Evolutionary conservation across 345 rosid genomes (phyloP), one percentile per base, ranked within the genome.

Genomic region (Barbarea vulgaris): DNA sequence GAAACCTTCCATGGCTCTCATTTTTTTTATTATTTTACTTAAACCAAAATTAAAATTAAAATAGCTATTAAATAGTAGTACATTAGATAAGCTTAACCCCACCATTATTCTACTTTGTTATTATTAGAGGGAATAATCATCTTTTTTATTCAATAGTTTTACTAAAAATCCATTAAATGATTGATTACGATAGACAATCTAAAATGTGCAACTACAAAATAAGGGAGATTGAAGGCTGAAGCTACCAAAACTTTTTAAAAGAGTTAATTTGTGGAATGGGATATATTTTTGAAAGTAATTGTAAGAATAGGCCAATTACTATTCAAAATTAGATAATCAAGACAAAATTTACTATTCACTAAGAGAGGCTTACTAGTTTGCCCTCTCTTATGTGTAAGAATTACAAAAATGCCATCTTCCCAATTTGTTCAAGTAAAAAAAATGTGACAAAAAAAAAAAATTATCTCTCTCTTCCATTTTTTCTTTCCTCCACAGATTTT

Each of bases 1-100:
- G 86, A 81, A 85, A 76, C 72, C 72, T 87, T 89, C 85, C 86
- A 80, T 84, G 87, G 70, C 87, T 75, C 74, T 85, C 84, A 21
- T 52, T 47, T 61, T 61, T 61, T 27, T 13, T 8, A 54, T 54
- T 28, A 25, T 4, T 19, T 59, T 14, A 46, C 13, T 4, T 5
- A 19, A 19, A 9, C 25, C 25, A 11, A 55, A 12, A 11, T n/a
- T 6, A 8, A 8, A 31, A 11, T 42, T 4, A 68, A 4, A 24
- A 1, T 14, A 37, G 5, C 47, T 50, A 21, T 2, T 12, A 14
- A 18, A 65, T 10, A n/a, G n/a, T n/a, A n/a, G n/a, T n/a, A 61
- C 60, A 72, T 72, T 34, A 22, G 61, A 60, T 72, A 5, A 31
- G 33, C 50, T 41, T 27, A 27, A 18, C 30, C 74, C 44, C 36